Base-by-base conservation (phyloP, 176 grass and related monocot genomes). In the Elaeis guineensis region DNA sequence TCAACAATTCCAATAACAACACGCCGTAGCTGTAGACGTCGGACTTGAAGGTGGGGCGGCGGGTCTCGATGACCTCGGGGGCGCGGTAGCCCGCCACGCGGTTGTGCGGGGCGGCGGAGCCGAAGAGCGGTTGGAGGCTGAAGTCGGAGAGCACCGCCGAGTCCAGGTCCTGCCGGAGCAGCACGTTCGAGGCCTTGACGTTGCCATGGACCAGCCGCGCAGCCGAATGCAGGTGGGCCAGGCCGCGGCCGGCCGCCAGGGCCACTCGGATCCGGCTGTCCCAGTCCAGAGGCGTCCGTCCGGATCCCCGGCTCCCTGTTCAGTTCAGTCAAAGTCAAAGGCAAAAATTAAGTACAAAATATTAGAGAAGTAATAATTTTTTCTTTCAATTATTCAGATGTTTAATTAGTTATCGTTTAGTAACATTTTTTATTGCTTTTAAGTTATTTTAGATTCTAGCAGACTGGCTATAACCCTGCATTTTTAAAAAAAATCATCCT, bases 11-110 rank as follows among this genome's bases (percentile, higher is more conserved):
- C 2, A 96, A 78, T 18, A 96, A 57, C 12, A 96, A 78, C 48
- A 96, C 86, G 9, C 91, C 91, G 4, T 87, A 80, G 58, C 83
- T 77, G 80, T 96, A 96, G 32, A 90, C 80, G 24, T 96, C 91
- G 6, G 91, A 90, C 65, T 62, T 66, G 72, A 80, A 69, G 28
- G 86, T 96, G 25, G 83, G 83, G 17, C 69, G 80, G 5, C 91
- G 86, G 39, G 78, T 65, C 76, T 84, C 83, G 58, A 69, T 56
- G 17, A 90, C 80, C 71, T 96, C 91, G 48, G 80, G 91, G 2
- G 91, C 91, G 2, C 83, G 86, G 72, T 96, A 87, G 16, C 64
- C 75, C 2, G 75, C 86, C 1, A 28, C 61, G 19, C 84, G 81
- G 64, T 59, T 61, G 22, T 81, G 52, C 17, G 84, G 73, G 11